Base-by-base conservation (phyloP, 257 asterid species). In the Solanum appendiculatum region DNA sequence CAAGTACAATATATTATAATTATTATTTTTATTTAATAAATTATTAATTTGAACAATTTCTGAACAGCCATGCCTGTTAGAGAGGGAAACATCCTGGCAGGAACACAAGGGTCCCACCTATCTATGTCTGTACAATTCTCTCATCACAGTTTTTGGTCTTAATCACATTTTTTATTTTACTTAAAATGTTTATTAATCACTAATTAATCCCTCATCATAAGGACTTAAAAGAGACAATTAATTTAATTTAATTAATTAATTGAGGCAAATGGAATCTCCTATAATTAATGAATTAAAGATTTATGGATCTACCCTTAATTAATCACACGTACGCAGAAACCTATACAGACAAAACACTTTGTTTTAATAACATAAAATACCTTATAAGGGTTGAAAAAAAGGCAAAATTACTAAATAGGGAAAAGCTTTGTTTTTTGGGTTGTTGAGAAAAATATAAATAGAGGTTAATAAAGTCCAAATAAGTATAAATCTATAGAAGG, bases 291-390 rank as follows among this genome's bases (percentile, higher is more conserved):
- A 89, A 88, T 16, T 78, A 78, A 92, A 91, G 92, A 92, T 86
- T 84, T 93, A 94, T 88, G 86, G 90, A 91, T 66, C 46, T 85
- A 31, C 63, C 82, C 46, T 91, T 85, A 92, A 91, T 90, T 85
- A 92, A 91, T 90, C 97, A 91, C 98, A 93, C 95, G 96, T 85
- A 92, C 95, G 94, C 92, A 88, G 86, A 92, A 92, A 92, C 94
- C 92, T 90, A 91, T 89, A 90, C 90, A 92, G 93, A 92, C 91
- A 94, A 80, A 54, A 90, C 87, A 84, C 88, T 86, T 84, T 82
- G 87, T 88, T 88, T 86, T 87, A 87, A 87, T 85, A 68, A 86
- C 81, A 85, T 78, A 85, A 69, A 70, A 14, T 40, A 51, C 48
- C 83, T 84, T 60, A 25, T 39, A 69, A 14, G 33, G 42, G 77